Evolutionary conservation across 2,329 filamentous ascomycete genomes (phyloP).

Genomic region (Alternaria panax): DNA sequence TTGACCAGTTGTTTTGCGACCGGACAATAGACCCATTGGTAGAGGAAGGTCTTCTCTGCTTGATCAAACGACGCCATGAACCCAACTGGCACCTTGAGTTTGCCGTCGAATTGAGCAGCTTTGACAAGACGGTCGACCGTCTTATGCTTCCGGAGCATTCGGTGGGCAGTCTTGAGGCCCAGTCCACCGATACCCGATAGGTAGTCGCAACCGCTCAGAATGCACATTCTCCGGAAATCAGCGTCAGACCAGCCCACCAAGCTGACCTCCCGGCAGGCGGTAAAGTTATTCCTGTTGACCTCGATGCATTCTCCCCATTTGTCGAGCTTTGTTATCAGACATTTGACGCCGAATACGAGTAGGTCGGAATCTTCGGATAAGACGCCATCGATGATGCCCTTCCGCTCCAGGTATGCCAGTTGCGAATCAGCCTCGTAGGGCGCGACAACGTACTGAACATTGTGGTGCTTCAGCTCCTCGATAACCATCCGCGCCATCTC

Average conservation of each 20-base stretch:
- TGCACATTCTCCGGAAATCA: slow-evolving; percentile 94
- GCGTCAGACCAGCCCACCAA: slow-evolving; percentile 90
- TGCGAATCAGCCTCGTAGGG: slow-evolving; percentile 99
- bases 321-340: slow-evolving; percentile 90
- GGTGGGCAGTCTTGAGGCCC: slow-evolving; percentile 92
- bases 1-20: slow-evolving; percentile 73
- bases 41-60: slow-evolving; percentile 90
- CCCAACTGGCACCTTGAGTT: slow-evolving; percentile 78
- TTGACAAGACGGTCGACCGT: slow-evolving; percentile 81
- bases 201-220: slow-evolving; percentile 96
- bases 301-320: slow-evolving; percentile 93
- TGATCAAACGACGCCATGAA: slow-evolving; percentile 84
- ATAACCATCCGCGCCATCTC: slow-evolving; percentile 94
- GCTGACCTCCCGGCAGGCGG: slow-evolving; percentile 84
- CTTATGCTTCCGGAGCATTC: slow-evolving; percentile 88
- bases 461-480: slow-evolving; percentile 82
- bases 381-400: slow-evolving; percentile 84
- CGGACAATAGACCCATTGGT: slow-evolving; percentile 95
- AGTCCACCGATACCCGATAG: slow-evolving; percentile 83
- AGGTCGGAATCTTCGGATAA: slow-evolving; percentile 96
- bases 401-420: slow-evolving; percentile 88
- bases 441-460: slow-evolving; percentile 87
- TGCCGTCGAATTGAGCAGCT: slow-evolving; percentile 87
- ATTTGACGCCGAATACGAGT: slow-evolving; percentile 90
- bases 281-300: slow-evolving; percentile 88